Base-by-base conservation (phyloP, 2,329 filamentous ascomycete species). In the Aspergillus thermomutatus region DNA sequence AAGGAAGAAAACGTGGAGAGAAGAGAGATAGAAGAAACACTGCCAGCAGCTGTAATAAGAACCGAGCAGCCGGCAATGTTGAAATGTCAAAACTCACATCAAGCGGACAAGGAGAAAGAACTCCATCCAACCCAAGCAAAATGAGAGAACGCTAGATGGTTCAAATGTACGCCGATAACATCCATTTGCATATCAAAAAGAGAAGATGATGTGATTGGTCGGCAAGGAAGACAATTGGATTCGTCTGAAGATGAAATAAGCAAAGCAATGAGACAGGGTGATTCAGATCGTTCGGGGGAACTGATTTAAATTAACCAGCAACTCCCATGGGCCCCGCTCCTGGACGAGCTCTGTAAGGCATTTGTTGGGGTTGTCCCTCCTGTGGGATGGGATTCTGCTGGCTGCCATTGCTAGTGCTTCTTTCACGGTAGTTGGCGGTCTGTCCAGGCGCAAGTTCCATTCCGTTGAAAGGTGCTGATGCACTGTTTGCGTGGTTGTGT, bases 251-350 rank as follows among this genome's bases (percentile, higher is more conserved):
- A 54, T 60, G 47, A 58, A 56, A 53, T 61, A 59, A 59, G 52
- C 56, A 57, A 48, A 46, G 53, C 51, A 56, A 54, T 56, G 58
- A 51, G 45, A 55, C 31, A 40, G 27, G 40, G 48, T 40, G 49
- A 37, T 45, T 56, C 54, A 50, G 27, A 60, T 55, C 46, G 52
- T 50, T 49, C 31, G 58, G 56, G 49, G 60, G 52, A 55, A 58
- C 49, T 28, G 54, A 53, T 26, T 46, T 26, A 49, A 31, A 60
- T 64, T 65, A 75, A 49, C 71, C 64, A 58, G 72, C 72, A 57
- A 75, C 72, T 17, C 72, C 72, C 72, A 75, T 75, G n/a, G 72
- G 68, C 25, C 73, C 72, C 26, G 69, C 64, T 57, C 68, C 69
- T 23, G 71, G 69, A 56, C 74, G 72, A 52, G 69, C 61, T 54